Percentiles rank a stretch among this genome's conserved stretches.
These are phyloP conservation scores for Botryotinia calthae DNA, from an alignment of 2,329 filamentous ascomycete species.

Conservation along the genomic window DNA sequence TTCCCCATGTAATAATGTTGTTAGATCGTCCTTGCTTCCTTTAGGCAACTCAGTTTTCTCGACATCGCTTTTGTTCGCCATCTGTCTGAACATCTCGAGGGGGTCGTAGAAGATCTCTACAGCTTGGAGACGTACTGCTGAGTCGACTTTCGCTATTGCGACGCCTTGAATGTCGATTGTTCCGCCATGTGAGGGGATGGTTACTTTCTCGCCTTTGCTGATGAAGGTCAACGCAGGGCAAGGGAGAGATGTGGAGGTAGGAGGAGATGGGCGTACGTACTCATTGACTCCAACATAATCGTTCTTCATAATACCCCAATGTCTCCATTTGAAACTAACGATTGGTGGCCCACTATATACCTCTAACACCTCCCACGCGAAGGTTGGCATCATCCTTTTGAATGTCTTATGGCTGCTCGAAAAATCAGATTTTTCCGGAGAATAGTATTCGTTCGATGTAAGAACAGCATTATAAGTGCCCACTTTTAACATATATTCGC, in stretches of 20 bases:
- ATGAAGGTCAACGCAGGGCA: slow-evolving; percentile 20
- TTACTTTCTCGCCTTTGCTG: slow-evolving; percentile 62
- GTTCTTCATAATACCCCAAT: slow-evolving; percentile 66
- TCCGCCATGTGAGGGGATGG: slow-evolving; percentile 58
- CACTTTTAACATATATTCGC: slow-evolving; percentile 63
- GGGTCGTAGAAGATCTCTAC: slow-evolving; percentile 67
- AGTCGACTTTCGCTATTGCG: slow-evolving; percentile 60
- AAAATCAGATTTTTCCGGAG: slow-evolving; percentile 60
- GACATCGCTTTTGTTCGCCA: slow-evolving; percentile 46
- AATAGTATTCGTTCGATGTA: slow-evolving; percentile 61
- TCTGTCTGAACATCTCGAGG: slow-evolving; percentile 65
- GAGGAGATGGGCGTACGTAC: not conserved
- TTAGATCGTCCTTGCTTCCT: slow-evolving; percentile 21
- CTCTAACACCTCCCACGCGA: slow-evolving; percentile 69
- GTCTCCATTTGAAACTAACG: slow-evolving; percentile 64
- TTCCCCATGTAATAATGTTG: slow-evolving; percentile 26
- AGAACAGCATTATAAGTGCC: slow-evolving; percentile 70
- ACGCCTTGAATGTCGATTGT: slow-evolving; percentile 63
- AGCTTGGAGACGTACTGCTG: slow-evolving; percentile 54
- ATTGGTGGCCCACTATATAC: slow-evolving; percentile 63
- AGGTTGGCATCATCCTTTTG: slow-evolving; percentile 70
- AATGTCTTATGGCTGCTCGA: slow-evolving; percentile 66
- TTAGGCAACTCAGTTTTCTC: slow-evolving; percentile 19
- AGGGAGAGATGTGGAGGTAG: not conserved
- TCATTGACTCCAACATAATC: slow-evolving; percentile 59